Percentiles rank a stretch among this genome's conserved stretches.
Conservation (phyloP, 2,329 filamentous ascomycete species). For the Penicillium sp. region DNA sequence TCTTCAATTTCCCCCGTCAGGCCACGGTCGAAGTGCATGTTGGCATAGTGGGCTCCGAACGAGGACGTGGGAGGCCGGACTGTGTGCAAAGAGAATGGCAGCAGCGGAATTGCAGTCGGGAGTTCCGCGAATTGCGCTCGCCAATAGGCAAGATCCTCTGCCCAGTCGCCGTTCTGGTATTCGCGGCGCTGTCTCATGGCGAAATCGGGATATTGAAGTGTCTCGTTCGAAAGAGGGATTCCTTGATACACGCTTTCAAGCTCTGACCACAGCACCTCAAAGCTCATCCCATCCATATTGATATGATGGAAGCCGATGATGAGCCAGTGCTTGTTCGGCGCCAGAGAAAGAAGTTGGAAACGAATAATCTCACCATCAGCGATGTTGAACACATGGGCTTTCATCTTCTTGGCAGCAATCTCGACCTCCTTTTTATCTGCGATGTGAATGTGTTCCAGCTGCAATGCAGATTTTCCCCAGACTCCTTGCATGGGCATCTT, state of each 20-base stretch:
- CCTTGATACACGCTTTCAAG: slow-evolving; percentile 46
- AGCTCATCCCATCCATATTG: slow-evolving; percentile 50
- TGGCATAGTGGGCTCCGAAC: slow-evolving; percentile 11
- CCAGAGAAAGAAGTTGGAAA: slow-evolving; percentile 12
- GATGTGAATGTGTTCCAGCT: slow-evolving; percentile 26
- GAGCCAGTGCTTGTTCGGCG: slow-evolving; percentile 37
- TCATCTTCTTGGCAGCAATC: slow-evolving; percentile 23
- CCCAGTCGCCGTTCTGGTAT: slow-evolving; percentile 28
- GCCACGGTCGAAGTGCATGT: slow-evolving; percentile 6
- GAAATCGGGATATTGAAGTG: slow-evolving; percentile 40
- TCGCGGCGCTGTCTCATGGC: slow-evolving; percentile 31
- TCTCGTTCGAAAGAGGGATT: slow-evolving; percentile 16
- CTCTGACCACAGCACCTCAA: slow-evolving; percentile 45
- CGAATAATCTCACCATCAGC: slow-evolving; percentile 32
- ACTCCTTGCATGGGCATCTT: slow-evolving; percentile 23
- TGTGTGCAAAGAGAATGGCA: slow-evolving; percentile 15
- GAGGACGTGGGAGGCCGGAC: slow-evolving; percentile 10
- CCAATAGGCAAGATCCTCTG: slow-evolving; percentile 24
- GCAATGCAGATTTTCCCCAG: slow-evolving; percentile 23
- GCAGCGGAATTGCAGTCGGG: slow-evolving; percentile 13
- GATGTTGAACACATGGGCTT: slow-evolving; percentile 40
- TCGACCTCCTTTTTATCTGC: slow-evolving; percentile 16
- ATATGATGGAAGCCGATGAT: slow-evolving; percentile 52
- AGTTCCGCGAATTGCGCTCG: slow-evolving; percentile 10
- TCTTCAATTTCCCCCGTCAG: slow-evolving; percentile 12